Conservation (phyloP, 345 rosid genomes). For the Cardamine resedifolia region DNA sequence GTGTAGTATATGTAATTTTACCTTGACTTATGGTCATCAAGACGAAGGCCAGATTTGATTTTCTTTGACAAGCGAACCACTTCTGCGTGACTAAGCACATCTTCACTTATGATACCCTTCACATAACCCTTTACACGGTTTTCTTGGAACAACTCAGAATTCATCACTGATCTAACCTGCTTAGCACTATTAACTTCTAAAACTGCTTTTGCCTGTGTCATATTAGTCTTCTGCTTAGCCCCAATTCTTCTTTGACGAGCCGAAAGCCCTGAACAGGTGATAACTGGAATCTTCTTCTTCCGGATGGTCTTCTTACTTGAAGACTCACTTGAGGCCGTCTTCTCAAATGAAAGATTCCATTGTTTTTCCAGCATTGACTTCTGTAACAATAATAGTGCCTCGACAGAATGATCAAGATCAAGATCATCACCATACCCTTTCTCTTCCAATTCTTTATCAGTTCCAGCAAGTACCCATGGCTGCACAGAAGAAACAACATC, state of each 20-base stretch:
- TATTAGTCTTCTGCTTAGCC: slow-evolving; percentile 45
- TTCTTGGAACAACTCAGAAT: slow-evolving; percentile 60
- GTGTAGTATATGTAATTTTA: slow-evolving; percentile 25
- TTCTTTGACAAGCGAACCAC: slow-evolving; percentile 77
- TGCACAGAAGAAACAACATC: slow-evolving; percentile 48
- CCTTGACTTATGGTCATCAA: slow-evolving; percentile 83
- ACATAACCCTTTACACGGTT: slow-evolving; percentile 72
- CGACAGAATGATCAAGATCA: slow-evolving; percentile 52
- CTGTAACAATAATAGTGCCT: slow-evolving; percentile 80
- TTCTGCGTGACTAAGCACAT: slow-evolving; percentile 72
- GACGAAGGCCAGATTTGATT: slow-evolving; percentile 72
- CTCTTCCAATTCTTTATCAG: slow-evolving; percentile 47
- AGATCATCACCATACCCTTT: slow-evolving; percentile 41
- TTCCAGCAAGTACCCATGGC: slow-evolving; percentile 42
- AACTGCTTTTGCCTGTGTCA: slow-evolving; percentile 38
- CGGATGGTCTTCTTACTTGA: slow-evolving; percentile 10
- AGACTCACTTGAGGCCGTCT: slow-evolving; percentile 39
- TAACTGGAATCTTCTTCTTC: slow-evolving; percentile 54
- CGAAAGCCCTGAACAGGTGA: slow-evolving; percentile 68
- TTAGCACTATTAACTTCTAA: slow-evolving; percentile 36
- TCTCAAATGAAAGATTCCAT: slow-evolving; percentile 85
- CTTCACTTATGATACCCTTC: slow-evolving; percentile 70
- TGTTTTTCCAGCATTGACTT: slow-evolving; percentile 91
- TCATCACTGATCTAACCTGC: slow-evolving; percentile 46
- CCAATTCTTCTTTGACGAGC: slow-evolving; percentile 76